A percentile compares a stretch with the other conserved stretches of the same genome.
These are phyloP conservation scores for Globisporangium canariense DNA, from an alignment of 352 stramenopile genomes.

Conservation along the genomic window DNA sequence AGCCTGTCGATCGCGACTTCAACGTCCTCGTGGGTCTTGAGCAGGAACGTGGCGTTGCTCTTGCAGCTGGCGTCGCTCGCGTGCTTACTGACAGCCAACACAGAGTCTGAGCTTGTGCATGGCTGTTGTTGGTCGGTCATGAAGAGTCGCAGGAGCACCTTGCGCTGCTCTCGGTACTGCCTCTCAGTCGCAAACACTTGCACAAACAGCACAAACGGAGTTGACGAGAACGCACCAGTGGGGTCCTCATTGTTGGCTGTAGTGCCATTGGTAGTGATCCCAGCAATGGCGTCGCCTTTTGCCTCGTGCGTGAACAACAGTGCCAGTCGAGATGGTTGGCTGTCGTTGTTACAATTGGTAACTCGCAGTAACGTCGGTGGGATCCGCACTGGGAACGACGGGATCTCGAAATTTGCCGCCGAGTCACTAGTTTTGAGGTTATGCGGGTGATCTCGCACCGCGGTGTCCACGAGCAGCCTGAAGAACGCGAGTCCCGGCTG, in stretches of 20 bases:
- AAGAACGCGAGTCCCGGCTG: conserved; percentile 53
- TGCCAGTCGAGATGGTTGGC: neutral
- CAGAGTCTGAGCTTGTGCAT: neutral
- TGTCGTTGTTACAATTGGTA: neutral
- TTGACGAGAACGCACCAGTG: neutral
- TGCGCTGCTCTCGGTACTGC: conserved; percentile 15
- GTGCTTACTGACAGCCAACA: conserved; percentile 12
- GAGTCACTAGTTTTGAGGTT: no score
- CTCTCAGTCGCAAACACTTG: conserved; percentile 14
- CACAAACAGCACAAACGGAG: conserved; percentile 17
- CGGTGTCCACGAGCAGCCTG: conserved; percentile 19
- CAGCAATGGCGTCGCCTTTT: neutral
- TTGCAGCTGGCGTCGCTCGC: conserved; percentile 7
- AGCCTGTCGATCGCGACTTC: conserved; percentile 16
- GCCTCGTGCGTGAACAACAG: conserved; percentile 12
- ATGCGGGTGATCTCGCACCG: neutral
- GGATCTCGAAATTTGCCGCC: conserved; percentile 12
- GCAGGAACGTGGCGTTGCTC: conserved; percentile 13
- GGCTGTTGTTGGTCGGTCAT: neutral
- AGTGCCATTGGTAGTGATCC: neutral
- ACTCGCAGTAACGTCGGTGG: conserved; percentile 22
- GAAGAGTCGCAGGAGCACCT: conserved; percentile 12
- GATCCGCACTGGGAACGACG: conserved; percentile 25
- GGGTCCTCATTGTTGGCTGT: neutral
- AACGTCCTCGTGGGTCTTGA: conserved; percentile 12